Evolutionary conservation across 306 rosid genomes (phyloP), one percentile per base, ranked within the genome.

Genomic region (Gastrolobium bilobum): DNA sequence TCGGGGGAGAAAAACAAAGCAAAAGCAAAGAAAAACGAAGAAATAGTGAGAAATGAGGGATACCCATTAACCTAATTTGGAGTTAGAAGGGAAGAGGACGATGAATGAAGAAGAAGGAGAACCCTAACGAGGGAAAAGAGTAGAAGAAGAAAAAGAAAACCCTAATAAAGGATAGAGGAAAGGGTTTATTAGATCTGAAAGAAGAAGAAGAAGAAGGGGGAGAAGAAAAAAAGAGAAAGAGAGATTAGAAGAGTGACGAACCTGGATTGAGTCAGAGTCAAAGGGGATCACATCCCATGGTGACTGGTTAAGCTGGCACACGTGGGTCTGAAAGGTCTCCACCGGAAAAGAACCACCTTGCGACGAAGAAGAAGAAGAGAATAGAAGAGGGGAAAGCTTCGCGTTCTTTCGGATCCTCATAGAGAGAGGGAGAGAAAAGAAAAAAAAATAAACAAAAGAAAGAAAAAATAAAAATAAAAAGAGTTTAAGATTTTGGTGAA

Each of bases 331-430:
- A 31, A 79, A 81, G 3, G 54, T 66, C 75, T 82, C 79, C 31
- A 56, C 74, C 42, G 82, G 78, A 52, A 76, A 68, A 7, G 89
- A 80, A 68, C 87, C 83, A 69, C 69, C 86, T 58, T 64, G 29
- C 0, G 2, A 13, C 50, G 80, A 33, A 82, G 84, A 3, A 1
- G 82, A 61, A 14, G 85, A 64, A 2, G 88, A 73, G 77, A 70
- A 79, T 10, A 85, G 73, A 37, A 88, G 86, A 10, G 91, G 88
- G 31, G 93, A 89, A 81, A 90, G 79, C 85, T 84, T 87, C 6
- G 92, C 88, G 95, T 88, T 86, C 85, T 91, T 92, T 0, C 97
- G 88, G 86, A 94, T 94, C 88, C 99, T 91, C 97, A 94, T 92
- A 69, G 9, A 37, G 26, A 43, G 15, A 7, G 10, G 38, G 30